Evolutionary conservation across 495 filamentous ascomycete species (phyloP).

Genomic region (Xylaria intraflava): DNA sequence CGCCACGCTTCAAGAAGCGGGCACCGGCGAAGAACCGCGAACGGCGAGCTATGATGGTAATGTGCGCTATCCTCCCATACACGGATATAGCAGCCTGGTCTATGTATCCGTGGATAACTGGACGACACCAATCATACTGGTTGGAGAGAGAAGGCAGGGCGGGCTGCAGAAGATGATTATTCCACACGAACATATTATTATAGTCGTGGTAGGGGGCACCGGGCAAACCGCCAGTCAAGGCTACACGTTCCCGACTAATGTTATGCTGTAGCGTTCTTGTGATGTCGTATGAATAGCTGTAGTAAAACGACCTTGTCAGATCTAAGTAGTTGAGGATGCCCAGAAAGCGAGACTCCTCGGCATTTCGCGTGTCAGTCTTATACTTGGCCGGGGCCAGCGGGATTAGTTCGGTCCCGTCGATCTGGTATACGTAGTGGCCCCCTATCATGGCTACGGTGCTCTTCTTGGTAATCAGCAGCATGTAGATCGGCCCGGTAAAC

Average conservation of each 20-base stretch:
- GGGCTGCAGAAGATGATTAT: constrained; percentile 77
- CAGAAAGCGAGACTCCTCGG: constrained; percentile 85
- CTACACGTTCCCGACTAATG: constrained; percentile 71
- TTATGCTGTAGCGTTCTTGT: constrained; percentile 90
- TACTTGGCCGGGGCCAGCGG: constrained; percentile 68
- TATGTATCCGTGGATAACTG: constrained; percentile 93
- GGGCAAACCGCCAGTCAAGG: constrained; percentile 55
- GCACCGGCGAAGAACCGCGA: constrained; percentile 94
- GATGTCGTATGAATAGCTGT: constrained; percentile 97
- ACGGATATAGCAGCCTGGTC: constrained; percentile 81
- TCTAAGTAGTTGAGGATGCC: constrained; percentile 87
- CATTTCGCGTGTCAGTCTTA: constrained; percentile 68
- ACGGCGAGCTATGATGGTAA: constrained; percentile 85
- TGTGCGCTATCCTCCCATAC: constrained; percentile 79
- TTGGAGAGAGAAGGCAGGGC: constrained; percentile 64
- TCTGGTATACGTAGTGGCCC: constrained; percentile 90
- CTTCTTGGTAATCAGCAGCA: constrained; percentile 92
- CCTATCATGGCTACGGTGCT: constrained; percentile 94
- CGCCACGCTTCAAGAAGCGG: constrained; percentile 86
- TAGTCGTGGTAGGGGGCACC: constrained; percentile 57
- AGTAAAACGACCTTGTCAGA: constrained; percentile 86
- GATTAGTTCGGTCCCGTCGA: constrained; percentile 91
- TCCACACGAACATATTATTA: constrained; percentile 98
- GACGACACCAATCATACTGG: constrained; percentile 91
- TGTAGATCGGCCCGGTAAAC: constrained; percentile 95